Percentiles rank a stretch among this genome's conserved stretches.
Conservation (phyloP, 2,329 filamentous ascomycete genomes). For the Aureobasidium pullulans region DNA sequence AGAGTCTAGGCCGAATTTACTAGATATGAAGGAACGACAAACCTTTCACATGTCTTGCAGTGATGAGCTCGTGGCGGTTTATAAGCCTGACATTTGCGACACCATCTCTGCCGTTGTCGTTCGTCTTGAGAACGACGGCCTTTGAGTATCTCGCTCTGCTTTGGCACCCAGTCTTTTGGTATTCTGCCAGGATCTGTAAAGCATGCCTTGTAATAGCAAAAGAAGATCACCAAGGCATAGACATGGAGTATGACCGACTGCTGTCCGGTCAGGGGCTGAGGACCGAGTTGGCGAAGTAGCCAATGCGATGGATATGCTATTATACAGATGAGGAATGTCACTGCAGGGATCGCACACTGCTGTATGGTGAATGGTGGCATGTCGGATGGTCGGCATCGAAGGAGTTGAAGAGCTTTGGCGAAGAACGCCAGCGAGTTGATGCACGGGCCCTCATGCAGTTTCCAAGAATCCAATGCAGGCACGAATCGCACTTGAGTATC, state of each 20-base stretch:
- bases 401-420: neutral
- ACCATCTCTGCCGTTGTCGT: conserved; percentile 50
- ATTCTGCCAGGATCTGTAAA: conserved; percentile 51
- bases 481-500: neutral
- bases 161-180: conserved; percentile 36
- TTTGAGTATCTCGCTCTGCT: neutral
- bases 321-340: conserved; percentile 59
- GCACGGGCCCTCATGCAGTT: neutral
- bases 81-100: conserved; percentile 63
- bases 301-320: conserved; percentile 66
- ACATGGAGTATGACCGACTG: conserved; percentile 60
- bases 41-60: conserved; percentile 67
- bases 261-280: conserved; percentile 49
- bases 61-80: conserved; percentile 77
- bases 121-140: neutral
- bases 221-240: conserved; percentile 57
- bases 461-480: neutral
- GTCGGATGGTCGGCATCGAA: neutral
- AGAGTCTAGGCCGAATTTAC: neutral
- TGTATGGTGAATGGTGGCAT: conserved; percentile 17
- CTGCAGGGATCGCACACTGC: conserved; percentile 58
- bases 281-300: conserved; percentile 54
- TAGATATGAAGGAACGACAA: neutral
- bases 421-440: neutral
- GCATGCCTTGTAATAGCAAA: conserved; percentile 61